These are phyloP conservation scores for Dovyalis caffra DNA, from an alignment of 345 rosid genomes.

Conservation along the genomic window DNA sequence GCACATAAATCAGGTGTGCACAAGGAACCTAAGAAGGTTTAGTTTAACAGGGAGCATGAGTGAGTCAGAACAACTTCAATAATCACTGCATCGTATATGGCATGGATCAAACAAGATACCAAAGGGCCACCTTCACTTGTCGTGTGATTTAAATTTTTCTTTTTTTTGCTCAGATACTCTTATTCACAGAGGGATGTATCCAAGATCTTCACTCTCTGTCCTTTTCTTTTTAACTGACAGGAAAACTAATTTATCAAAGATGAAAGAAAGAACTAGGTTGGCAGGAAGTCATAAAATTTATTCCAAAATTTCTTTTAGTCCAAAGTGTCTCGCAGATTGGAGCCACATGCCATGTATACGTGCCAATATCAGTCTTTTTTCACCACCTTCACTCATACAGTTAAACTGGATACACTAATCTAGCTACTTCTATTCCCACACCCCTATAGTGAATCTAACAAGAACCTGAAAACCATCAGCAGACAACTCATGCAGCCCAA, in stretches of 20 bases:
- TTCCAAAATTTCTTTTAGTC: not conserved
- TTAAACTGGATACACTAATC: too few relatives aligned
- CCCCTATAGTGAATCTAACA: too few relatives aligned
- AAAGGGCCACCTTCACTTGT: not conserved
- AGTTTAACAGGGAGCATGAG: not conserved
- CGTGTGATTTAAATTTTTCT: not conserved
- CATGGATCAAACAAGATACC: not conserved
- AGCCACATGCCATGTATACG: not conserved
- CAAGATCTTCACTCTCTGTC: not conserved
- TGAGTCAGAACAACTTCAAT: not conserved
- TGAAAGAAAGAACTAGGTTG: not conserved
- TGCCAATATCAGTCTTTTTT: not conserved
- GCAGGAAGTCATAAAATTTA: not conserved
- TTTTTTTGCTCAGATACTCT: not conserved
- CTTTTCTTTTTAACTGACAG: not conserved
- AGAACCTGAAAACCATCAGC: not conserved
- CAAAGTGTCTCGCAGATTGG: not conserved
- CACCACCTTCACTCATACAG: not conserved
- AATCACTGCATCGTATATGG: too few relatives aligned
- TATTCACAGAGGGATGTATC: not conserved
- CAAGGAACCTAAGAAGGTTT: not conserved
- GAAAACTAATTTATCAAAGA: not conserved
- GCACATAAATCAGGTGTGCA: not conserved
- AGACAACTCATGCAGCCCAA: not conserved
- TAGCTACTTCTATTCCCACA: too few relatives aligned